phyloP scores from a whole-genome alignment of 495 filamentous ascomycete genomes.

The Talaromyces nanjingensis region DNA sequence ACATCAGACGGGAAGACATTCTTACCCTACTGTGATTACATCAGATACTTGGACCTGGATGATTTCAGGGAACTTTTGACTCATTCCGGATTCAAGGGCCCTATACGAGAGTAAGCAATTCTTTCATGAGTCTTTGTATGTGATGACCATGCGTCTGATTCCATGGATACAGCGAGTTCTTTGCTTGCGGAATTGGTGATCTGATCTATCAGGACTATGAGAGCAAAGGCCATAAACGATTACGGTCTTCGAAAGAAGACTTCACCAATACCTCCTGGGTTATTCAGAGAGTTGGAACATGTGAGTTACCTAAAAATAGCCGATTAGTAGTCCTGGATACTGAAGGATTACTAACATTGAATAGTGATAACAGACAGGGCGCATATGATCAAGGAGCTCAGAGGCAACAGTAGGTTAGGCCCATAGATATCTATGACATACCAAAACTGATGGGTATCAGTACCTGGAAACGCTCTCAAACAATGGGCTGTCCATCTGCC shows the following conservation, averaged over 20 bases:
- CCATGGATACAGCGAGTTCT: slow-evolving; percentile 30
- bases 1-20: slow-evolving; percentile 49
- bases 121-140: background rate
- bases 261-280: background rate
- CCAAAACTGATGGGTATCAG: slow-evolving; percentile 17
- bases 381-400: slow-evolving; percentile 45
- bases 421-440: slow-evolving; percentile 22
- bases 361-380: slow-evolving; percentile 43
- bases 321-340: background rate
- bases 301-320: background rate
- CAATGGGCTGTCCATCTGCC: slow-evolving; percentile 40
- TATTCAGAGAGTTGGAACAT: background rate
- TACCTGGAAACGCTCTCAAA: slow-evolving; percentile 29
- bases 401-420: slow-evolving; percentile 31
- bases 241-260: slow-evolving; percentile 14
- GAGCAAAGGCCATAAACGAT: slow-evolving; percentile 17
- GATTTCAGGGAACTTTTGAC: slow-evolving; percentile 53
- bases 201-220: slow-evolving; percentile 17
- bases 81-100: slow-evolving; percentile 35
- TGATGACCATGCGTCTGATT: background rate
- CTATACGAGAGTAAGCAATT: slow-evolving; percentile 28
- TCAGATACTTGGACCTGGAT: slow-evolving; percentile 54
- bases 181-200: slow-evolving; percentile 36
- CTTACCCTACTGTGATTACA: slow-evolving; percentile 64
- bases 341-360: background rate